Evolutionary conservation across 2,329 filamentous ascomycete species (phyloP).

Genomic region (Paecilomyces sp.): DNA sequence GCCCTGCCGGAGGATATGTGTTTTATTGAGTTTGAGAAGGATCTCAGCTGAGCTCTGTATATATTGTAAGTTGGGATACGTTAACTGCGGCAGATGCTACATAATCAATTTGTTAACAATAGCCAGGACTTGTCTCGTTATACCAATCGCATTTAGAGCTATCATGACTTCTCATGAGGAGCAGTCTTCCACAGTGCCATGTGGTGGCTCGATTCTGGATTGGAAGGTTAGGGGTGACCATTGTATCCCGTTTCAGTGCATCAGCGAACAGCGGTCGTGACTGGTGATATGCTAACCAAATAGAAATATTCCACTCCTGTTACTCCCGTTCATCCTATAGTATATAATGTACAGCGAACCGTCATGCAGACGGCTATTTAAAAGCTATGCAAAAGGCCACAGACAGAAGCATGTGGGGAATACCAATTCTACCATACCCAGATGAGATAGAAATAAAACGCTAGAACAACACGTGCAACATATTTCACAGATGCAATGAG

Average conservation of each 20-base stretch:
- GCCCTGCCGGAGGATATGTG: slow-evolving; percentile 15
- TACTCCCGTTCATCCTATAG: not conserved
- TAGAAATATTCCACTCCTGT: not conserved
- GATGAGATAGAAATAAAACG: slow-evolving; percentile 61
- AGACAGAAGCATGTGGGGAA: not conserved
- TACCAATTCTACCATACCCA: slow-evolving; percentile 46
- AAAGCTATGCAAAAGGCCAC: not conserved
- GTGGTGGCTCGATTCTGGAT: too few relatives aligned
- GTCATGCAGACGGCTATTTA: not conserved
- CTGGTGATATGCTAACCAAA: not conserved
- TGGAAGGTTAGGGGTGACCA: too few relatives aligned
- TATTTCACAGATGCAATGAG: slow-evolving; percentile 55
- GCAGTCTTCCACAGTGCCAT: too few relatives aligned
- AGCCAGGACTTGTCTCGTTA: too few relatives aligned
- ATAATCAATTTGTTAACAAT: too few relatives aligned
- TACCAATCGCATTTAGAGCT: too few relatives aligned
- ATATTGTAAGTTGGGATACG: not conserved
- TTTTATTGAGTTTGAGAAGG: slow-evolving; percentile 16
- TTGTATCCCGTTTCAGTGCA: too few relatives aligned
- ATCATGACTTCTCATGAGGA: too few relatives aligned
- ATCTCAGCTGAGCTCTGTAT: not conserved
- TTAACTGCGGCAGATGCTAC: too few relatives aligned
- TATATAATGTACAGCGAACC: not conserved
- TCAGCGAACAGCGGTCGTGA: too few relatives aligned
- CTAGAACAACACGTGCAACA: slow-evolving; percentile 56